Evolutionary conservation across 495 filamentous ascomycete species (phyloP), one percentile per base, ranked within the genome.

Genomic region (Podospora conica): DNA sequence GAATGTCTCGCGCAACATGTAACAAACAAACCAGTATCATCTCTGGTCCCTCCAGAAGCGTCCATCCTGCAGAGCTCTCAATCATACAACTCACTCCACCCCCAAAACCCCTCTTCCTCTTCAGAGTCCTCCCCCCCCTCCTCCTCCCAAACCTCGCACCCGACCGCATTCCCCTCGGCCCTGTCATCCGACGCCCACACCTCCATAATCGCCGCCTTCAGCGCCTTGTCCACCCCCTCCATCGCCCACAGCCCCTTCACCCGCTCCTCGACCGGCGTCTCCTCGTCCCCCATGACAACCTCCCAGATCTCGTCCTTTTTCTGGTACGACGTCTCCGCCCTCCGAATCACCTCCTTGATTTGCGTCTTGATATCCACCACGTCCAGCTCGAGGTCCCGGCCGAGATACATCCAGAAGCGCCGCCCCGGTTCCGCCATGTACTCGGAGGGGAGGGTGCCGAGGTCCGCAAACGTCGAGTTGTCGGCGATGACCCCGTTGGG

Each of bases 181-280:
- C 77, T 31, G 10, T 56, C 63, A 68, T 84, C 81, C 5, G 82
- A 80, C 24, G 75, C 65, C 61, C 83, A 73, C 61, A 78, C 71
- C 68, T 85, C 82, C 54, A 80, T 60, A 8, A 84, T 63, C 6
- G 80, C 79, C 48, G 75, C 75, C 53, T 78, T 70, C 20, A 83
- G 53, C 5, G 61, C 65, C 5, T 71, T 63, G 27, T 79, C 71
- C 15, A 80, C 70, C 40, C 40, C 18, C 21, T 72, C 71, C 65
- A 81, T 28, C 11, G 70, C 33, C 63, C 68, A 55, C 62, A 84
- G 48, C 55, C 72, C 69, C 58, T 73, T 70, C 9, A 82, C 69
- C 54, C 73, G 69, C 24, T 73, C 53, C 15, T 71, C 63, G 0
- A 72, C 66, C 0, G 74, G 63, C 0, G 15, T 18, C 18, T 58